Evolutionary conservation across 1,284 basidiomycete genomes (phyloP), one percentile per base, ranked within the genome.

Genomic region (Inonotus hispidus): DNA sequence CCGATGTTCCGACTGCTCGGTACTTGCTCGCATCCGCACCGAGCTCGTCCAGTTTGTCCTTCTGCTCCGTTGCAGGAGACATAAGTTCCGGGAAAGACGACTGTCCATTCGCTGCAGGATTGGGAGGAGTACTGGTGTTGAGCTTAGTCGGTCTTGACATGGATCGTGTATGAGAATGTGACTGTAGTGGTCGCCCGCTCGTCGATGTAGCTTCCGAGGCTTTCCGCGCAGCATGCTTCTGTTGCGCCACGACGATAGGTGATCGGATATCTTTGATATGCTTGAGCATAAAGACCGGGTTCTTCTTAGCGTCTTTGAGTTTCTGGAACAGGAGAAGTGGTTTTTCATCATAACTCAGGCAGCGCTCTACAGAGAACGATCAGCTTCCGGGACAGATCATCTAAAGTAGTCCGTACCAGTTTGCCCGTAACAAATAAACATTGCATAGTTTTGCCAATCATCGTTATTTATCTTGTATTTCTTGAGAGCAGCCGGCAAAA

Each of bases 401-500:
- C n/a, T 7, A 14, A 14, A 7, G 29, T 52, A 61, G 54, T 29
- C 43, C 16, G 68, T 70, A 93, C 93, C 92, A 55, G 93, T 82
- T 63, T 90, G 88, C 14, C 93, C 95, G 72, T 95, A 98, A 70
- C 95, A 98, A 66, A 99, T 98, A 75, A 99, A 99, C 84, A 99
- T 90, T 25, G 96, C 97, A 77, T 99, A 99, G 70, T 93, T 90
- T 78, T 93, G 90, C 95, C 96, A 99, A 72, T 95, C 95, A 68
- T 99, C 97, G 71, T 95, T 95, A 71, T 95, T 90, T 75, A 99
- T 98, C 72, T 94, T 94, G 76, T 99, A 99, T 75, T 98, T 98
- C 77, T 98, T 98, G 66, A 99, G 79, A 16, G 97, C 97, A 0
- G 96, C 95, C 0, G 97, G 96, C 16, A 99, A 78, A 16, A 99